Evolutionary conservation across 805 yeast genomes (phyloP).

Genomic region (Sugiyamaella qingdaonensis): DNA sequence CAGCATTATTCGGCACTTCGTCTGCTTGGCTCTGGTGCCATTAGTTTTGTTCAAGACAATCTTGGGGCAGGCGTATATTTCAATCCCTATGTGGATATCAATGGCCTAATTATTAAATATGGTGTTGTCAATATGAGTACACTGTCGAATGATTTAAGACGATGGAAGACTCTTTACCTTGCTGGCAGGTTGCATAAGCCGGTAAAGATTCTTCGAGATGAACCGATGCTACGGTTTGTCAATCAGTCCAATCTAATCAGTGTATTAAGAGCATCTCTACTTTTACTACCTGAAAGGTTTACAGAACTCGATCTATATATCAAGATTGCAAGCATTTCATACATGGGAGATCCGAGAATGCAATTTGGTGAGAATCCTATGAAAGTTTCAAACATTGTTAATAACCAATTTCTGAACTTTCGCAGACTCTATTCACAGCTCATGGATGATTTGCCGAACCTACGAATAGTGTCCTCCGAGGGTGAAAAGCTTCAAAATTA

Average conservation of each 20-base stretch:
- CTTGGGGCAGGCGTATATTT: constrained; percentile 89
- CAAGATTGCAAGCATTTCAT: constrained; percentile 75
- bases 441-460: constrained; percentile 40
- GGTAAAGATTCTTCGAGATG: constrained; percentile 67
- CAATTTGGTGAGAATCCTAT: constrained; percentile 86
- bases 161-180: constrained; percentile 81
- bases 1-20: constrained; percentile 72
- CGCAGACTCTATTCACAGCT: constrained; percentile 70
- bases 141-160: constrained; percentile 62
- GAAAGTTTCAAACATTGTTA: constrained; percentile 81
- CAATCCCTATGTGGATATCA: constrained; percentile 78
- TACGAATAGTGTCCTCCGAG: constrained; percentile 18
- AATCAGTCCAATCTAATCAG: constrained; percentile 73
- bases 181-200: constrained; percentile 96
- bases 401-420: constrained; percentile 67
- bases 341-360: constrained; percentile 87
- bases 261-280: constrained; percentile 66
- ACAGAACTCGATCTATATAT: constrained; percentile 65
- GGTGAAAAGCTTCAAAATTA: constrained; percentile 10
- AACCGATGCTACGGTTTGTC: constrained; percentile 56
- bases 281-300: constrained; percentile 48
- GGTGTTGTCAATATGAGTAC: constrained; percentile 72
- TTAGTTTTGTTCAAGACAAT: constrained; percentile 52
- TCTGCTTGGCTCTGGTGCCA: constrained; percentile 53
- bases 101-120: constrained; percentile 65